Evolutionary conservation across 257 asterid species (phyloP).

Genomic region (Rauvolfia tetraphylla): DNA sequence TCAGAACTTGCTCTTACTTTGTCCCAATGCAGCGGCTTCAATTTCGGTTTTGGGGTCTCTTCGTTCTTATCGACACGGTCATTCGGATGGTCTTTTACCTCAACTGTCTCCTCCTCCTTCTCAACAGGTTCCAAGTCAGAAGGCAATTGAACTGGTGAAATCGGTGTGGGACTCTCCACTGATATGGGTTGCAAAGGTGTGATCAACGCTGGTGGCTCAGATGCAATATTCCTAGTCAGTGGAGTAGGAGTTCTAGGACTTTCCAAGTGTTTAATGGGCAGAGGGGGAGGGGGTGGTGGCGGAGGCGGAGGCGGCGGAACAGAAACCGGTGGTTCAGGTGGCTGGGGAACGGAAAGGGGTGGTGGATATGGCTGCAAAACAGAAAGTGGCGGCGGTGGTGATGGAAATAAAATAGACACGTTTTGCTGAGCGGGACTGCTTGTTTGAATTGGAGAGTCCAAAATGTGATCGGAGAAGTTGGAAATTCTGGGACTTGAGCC

Average conservation of each 20-base stretch:
- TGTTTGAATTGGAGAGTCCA: conserved; percentile 26
- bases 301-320: conserved; percentile 46
- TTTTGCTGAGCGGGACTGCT: conserved; percentile 15
- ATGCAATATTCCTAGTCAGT: conserved; percentile 24
- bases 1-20: conserved; percentile 94
- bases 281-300: conserved; percentile 53
- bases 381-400: too few relatives aligned
- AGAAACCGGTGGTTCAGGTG: conserved; percentile 14
- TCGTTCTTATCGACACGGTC: conserved; percentile 35
- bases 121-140: conserved; percentile 27
- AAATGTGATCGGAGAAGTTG: conserved; percentile 12
- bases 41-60: conserved; percentile 65
- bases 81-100: conserved; percentile 16
- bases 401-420: not conserved
- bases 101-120: conserved; percentile 26
- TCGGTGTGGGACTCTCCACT: conserved; percentile 34
- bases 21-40: conserved; percentile 98
- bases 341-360: conserved; percentile 26
- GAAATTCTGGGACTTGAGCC: conserved; percentile 55
- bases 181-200: conserved; percentile 47
- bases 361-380: too few relatives aligned
- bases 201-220: conserved; percentile 42
- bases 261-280: conserved; percentile 48
- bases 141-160: conserved; percentile 62
- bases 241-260: conserved; percentile 68